A percentile compares a stretch with the other conserved stretches of the same genome.
Conservation (phyloP, 192 early-diverging fungal species). For the Mortierella hygrophila region DNA sequence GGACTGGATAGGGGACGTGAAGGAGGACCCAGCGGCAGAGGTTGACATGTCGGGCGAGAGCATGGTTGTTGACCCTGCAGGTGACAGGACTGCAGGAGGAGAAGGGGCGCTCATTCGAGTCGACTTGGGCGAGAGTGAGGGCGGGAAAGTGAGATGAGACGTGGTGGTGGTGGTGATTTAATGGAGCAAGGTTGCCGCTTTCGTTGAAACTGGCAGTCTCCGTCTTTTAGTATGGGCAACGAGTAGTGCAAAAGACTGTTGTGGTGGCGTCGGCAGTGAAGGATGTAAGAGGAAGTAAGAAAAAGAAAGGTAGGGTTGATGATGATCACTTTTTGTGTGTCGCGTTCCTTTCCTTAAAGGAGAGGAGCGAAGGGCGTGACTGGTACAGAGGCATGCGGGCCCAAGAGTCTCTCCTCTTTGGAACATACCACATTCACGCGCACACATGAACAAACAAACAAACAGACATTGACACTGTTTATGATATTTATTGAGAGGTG, state of each 20-base stretch:
- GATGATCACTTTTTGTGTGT: background rate
- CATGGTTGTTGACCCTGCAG: conserved; percentile 10
- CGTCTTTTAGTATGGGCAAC: background rate
- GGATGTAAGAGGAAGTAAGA: background rate
- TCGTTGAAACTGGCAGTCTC: background rate
- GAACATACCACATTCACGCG: background rate
- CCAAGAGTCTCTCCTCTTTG: background rate
- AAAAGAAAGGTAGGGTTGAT: background rate
- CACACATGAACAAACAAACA: background rate
- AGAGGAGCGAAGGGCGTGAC: background rate
- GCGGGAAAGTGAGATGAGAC: background rate
- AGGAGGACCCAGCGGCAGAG: background rate
- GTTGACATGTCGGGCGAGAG: conserved; percentile 10
- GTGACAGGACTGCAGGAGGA: conserved; percentile 6
- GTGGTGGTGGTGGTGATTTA: background rate
- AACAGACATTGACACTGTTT: background rate
- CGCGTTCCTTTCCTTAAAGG: background rate
- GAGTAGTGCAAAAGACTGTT: background rate
- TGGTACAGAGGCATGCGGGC: background rate
- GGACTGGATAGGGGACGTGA: conserved; percentile 28
- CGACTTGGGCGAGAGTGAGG: background rate
- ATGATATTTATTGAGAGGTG: background rate
- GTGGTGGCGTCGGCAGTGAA: background rate
- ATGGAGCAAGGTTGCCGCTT: background rate
- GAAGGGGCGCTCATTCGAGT: background rate